Evolutionary conservation across 257 asterid genomes (phyloP).

Genomic region (Solanum tacnaense): DNA sequence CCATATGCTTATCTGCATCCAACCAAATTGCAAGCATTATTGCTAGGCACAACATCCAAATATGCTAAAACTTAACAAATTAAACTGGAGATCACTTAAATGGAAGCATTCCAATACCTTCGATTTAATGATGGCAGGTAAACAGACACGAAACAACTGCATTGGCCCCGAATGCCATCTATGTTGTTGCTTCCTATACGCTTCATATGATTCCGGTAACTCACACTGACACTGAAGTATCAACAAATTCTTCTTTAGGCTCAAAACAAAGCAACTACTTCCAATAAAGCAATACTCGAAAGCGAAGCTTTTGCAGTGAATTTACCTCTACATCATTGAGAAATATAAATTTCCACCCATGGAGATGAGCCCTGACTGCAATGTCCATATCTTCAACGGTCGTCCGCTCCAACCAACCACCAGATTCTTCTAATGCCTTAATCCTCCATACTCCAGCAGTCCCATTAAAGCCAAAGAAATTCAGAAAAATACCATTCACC

Average conservation of each 20-base stretch:
- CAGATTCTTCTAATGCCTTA: slow-evolving; percentile 87
- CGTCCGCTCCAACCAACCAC: slow-evolving; percentile 97
- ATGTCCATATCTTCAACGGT: slow-evolving; percentile 98
- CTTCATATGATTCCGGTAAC: slow-evolving; percentile 92
- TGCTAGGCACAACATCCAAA: not conserved
- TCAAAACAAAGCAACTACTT: not conserved
- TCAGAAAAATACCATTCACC: slow-evolving; percentile 75
- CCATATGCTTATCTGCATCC: slow-evolving; percentile 40
- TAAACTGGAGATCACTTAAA: not conserved
- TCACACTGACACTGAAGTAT: slow-evolving; percentile 82
- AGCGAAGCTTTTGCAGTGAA: not conserved
- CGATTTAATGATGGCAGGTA: slow-evolving; percentile 62
- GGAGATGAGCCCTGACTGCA: slow-evolving; percentile 94
- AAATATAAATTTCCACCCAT: slow-evolving; percentile 93
- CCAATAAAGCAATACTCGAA: not conserved
- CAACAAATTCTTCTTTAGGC: not conserved
- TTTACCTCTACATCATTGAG: slow-evolving; percentile 91
- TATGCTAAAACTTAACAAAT: not conserved
- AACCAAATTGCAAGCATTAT: not conserved
- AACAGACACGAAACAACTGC: slow-evolving; percentile 91
- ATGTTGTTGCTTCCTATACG: slow-evolving; percentile 88
- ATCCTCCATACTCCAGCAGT: slow-evolving; percentile 99
- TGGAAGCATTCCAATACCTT: slow-evolving; percentile 33
- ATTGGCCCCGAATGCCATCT: slow-evolving; percentile 99
- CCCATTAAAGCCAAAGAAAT: slow-evolving; percentile 92